A percentile compares a stretch with the other conserved stretches of the same genome.
These are phyloP conservation scores for Castanopsis chinensis DNA, from an alignment of 306 rosid genomes.

Conservation along the genomic window DNA sequence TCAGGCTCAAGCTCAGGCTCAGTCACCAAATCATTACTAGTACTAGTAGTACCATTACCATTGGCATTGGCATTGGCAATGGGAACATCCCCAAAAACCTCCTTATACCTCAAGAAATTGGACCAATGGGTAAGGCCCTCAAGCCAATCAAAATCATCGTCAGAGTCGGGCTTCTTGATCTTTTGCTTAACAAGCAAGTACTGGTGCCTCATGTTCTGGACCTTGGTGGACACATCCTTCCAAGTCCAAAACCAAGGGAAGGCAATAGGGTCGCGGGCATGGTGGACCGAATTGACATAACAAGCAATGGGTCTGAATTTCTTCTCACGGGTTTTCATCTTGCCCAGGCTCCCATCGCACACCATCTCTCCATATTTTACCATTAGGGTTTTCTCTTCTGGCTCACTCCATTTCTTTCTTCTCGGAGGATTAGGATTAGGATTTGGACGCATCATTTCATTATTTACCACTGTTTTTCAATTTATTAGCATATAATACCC, in stretches of 20 bases:
- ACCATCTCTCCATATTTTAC: conserved; percentile 86
- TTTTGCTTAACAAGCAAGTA: conserved; percentile 93
- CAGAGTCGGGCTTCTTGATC: conserved; percentile 69
- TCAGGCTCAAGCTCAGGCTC: too few species aligned
- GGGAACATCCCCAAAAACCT: conserved; percentile 84
- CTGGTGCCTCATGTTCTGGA: conserved; percentile 98
- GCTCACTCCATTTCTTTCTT: conserved; percentile 98
- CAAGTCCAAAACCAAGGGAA: conserved; percentile 97
- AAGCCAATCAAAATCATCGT: conserved; percentile 77
- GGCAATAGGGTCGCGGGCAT: conserved; percentile 62
- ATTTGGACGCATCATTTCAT: conserved; percentile 43
- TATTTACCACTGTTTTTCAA: background rate
- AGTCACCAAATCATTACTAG: conserved; percentile 48
- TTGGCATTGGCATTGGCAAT: conserved; percentile 29
- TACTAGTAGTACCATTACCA: conserved; percentile 1
- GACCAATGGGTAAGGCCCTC: conserved; percentile 93
- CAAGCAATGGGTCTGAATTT: conserved; percentile 87
- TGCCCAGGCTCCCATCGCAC: conserved; percentile 71
- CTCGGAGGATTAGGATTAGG: conserved; percentile 46
- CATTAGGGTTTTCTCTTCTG: conserved; percentile 90
- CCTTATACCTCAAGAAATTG: conserved; percentile 88
- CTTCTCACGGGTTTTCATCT: conserved; percentile 93
- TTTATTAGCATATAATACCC: too few species aligned
- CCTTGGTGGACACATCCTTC: conserved; percentile 97
- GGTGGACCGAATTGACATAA: conserved; percentile 77